These are phyloP conservation scores for Fraxinus sp. DNA, from an alignment of 305 asterid species.

Conservation along the genomic window DNA sequence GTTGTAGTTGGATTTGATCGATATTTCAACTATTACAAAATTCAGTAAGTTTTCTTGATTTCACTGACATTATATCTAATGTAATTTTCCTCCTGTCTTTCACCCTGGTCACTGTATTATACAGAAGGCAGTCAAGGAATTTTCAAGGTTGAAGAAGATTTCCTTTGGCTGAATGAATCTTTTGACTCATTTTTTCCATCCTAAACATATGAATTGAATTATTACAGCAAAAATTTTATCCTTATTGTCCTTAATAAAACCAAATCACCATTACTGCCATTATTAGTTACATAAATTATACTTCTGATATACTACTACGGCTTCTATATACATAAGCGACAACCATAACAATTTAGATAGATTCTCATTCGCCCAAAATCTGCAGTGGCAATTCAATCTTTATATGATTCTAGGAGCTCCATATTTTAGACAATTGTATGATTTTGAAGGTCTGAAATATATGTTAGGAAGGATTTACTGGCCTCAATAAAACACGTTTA, in stretches of 20 bases:
- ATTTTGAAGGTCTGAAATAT: not conserved
- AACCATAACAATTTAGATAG: not conserved
- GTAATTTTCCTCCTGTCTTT: not conserved
- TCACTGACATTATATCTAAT: not conserved
- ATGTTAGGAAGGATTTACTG: not conserved
- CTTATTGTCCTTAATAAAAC: not conserved
- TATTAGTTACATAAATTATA: not conserved
- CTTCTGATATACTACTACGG: not conserved
- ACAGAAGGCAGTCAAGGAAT: not conserved
- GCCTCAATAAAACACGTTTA: not conserved
- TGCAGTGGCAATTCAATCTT: not conserved
- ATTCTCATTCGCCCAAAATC: not conserved
- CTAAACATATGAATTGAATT: not conserved
- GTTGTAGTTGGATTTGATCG: constrained; percentile 98
- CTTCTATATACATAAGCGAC: not conserved
- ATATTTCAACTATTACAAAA: constrained; percentile 89
- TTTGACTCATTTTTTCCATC: not conserved
- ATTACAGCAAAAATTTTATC: not conserved
- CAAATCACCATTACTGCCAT: not conserved
- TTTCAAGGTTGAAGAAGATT: not conserved
- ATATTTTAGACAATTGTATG: not conserved
- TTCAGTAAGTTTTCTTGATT: constrained; percentile 67
- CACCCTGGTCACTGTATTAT: not conserved
- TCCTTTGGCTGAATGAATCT: not conserved
- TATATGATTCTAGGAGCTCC: not conserved